Base-by-base conservation (phyloP, 2,329 filamentous ascomycete genomes). In the Penicillium sp. region DNA sequence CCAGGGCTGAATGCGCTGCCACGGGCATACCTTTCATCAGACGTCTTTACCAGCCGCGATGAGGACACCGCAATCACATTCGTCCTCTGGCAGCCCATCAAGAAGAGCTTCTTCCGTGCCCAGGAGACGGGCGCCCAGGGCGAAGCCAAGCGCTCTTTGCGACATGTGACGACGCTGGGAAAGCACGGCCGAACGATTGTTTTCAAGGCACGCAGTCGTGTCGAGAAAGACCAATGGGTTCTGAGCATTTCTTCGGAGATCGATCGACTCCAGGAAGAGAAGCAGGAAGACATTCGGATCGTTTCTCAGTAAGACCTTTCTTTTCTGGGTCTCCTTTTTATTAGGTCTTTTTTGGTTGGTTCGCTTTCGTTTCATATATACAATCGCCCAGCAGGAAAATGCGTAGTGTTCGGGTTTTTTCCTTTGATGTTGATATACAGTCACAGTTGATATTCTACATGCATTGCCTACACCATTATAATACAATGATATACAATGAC, bases 211-310 rank as follows among this genome's bases (percentile, higher is more conserved):
- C 76, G 85, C 46, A 86, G 81, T 66, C 75, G 85, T 8, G 79
- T 84, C 1, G 85, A 88, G 68, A 78, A 85, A 54, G 85, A 88
- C 69, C 80, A 84, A 59, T 88, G 85, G 85, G 85, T 88, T 20
- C 69, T 87, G 65, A 84, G 79, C 29, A 83, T 88, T 51, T 80
- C 80, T 46, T 83, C 83, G 55, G 85, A 88, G 72, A 88, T 88
- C 66, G 85, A 88, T 71, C 72, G 83, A 43, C 64, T 84, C 52
- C 77, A 78, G 40, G 69, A 75, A 49, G 66, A 68, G 48, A 66
- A 58, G 49, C 72, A 68, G 12, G 78, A 80, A 54, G 81, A 84
- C 60, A 73, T 82, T 39, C 72, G 79, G 41, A 68, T 82, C 56
- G 66, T 75, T 36, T 58, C 61, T 30, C 48, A 41, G 12, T 61